These are phyloP conservation scores for Ottelia alismoides DNA, from an alignment of 106 monocot genomes.

Conservation along the genomic window DNA sequence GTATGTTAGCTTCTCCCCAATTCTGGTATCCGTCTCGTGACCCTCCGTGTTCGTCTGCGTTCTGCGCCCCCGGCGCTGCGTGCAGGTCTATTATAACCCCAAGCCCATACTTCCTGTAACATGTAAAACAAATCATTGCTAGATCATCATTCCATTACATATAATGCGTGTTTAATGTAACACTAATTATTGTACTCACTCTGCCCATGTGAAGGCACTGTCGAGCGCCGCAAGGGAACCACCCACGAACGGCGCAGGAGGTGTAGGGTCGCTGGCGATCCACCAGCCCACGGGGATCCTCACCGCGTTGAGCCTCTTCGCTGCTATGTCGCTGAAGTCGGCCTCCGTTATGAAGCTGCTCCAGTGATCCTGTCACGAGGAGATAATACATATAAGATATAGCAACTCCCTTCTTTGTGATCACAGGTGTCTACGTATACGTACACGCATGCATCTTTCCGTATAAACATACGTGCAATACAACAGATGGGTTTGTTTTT, in stretches of 20 bases:
- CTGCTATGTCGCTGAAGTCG: slow-evolving; percentile 57
- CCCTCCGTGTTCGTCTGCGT: slow-evolving; percentile 51
- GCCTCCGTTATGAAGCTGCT: slow-evolving; percentile 45
- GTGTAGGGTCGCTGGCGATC: slow-evolving; percentile 54
- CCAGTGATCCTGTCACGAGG: slow-evolving; percentile 49
- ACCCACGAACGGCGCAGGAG: slow-evolving; percentile 51
- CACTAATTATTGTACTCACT: slow-evolving; percentile 22
- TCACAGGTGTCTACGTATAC: background rate
- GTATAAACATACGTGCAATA: background rate
- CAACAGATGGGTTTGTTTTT: background rate
- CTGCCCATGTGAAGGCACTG: slow-evolving; percentile 73
- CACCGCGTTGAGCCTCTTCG: slow-evolving; percentile 45
- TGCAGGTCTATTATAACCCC: slow-evolving; percentile 57
- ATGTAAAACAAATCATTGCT: background rate
- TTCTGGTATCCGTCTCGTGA: slow-evolving; percentile 54
- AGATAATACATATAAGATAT: background rate
- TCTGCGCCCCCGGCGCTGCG: slow-evolving; percentile 57
- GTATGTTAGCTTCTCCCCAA: slow-evolving; percentile 44
- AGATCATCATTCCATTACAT: background rate
- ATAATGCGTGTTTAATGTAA: background rate
- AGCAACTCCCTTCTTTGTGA: background rate
- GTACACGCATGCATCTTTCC: background rate
- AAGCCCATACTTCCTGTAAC: slow-evolving; percentile 30
- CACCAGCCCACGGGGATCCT: slow-evolving; percentile 93
- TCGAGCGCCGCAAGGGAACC: slow-evolving; percentile 57